Conservation (phyloP, 2,329 filamentous ascomycete species). For the Xylariaceae sp. region DNA sequence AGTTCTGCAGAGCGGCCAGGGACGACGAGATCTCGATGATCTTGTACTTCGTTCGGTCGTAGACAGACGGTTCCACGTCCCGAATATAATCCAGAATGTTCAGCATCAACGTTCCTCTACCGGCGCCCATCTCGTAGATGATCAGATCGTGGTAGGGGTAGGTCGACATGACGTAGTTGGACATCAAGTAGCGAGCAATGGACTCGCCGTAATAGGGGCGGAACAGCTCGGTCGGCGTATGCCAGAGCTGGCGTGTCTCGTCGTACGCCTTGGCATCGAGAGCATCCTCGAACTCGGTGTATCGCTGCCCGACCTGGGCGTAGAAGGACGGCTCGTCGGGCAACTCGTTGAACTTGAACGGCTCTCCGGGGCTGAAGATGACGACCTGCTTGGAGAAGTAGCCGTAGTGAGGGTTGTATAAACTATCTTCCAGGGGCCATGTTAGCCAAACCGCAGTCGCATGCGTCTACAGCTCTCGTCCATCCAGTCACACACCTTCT, state of each 20-base stretch:
- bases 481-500: constrained; percentile 56
- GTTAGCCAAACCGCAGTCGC: constrained; percentile 1
- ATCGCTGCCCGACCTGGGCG: constrained; percentile 67
- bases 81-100: constrained; percentile 97
- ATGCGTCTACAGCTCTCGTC: background rate
- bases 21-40: constrained; percentile 91
- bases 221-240: constrained; percentile 96
- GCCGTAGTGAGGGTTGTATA: constrained; percentile 92
- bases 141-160: constrained; percentile 96
- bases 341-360: constrained; percentile 80
- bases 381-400: constrained; percentile 96
- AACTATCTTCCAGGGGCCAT: constrained; percentile 57
- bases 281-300: constrained; percentile 82
- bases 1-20: constrained; percentile 71
- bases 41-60: constrained; percentile 86
- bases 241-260: constrained; percentile 86
- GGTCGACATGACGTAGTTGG: constrained; percentile 89
- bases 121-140: constrained; percentile 98
- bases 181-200: constrained; percentile 89
- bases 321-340: constrained; percentile 84
- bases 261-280: constrained; percentile 70
- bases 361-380: constrained; percentile 88
- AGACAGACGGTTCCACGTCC: constrained; percentile 81
- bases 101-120: constrained; percentile 94
- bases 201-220: constrained; percentile 95